Evolutionary conservation across 345 rosid species (phyloP).

Genomic region (Eucalyptus fibrosa): DNA sequence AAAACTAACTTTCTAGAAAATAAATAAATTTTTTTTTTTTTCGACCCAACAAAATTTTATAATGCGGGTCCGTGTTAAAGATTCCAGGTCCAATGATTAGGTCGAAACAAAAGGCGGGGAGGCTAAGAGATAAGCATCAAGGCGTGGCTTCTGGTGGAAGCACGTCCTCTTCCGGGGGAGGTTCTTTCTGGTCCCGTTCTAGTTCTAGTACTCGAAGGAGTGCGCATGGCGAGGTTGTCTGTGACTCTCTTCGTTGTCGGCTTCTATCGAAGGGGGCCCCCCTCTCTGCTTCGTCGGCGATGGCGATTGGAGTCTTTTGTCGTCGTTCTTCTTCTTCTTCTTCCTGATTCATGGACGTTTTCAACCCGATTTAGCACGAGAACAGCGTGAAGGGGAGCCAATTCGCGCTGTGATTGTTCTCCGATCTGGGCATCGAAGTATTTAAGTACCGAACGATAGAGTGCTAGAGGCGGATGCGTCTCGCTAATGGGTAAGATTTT

Average conservation of each 20-base stretch:
- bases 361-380: neutral
- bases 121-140: neutral
- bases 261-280: neutral
- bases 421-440: neutral
- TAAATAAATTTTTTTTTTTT: rapidly evolving
- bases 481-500: neutral
- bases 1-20: neutral
- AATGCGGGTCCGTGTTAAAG: neutral
- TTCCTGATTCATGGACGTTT: neutral
- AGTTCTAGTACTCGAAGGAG: neutral
- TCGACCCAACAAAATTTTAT: too few relatives aligned
- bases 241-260: neutral
- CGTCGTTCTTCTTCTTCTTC: neutral
- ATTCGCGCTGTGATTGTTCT: too few relatives aligned
- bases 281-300: neutral
- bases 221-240: neutral
- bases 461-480: neutral
- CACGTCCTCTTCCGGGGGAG: neutral
- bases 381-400: neutral
- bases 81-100: neutral
- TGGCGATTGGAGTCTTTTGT: too few relatives aligned
- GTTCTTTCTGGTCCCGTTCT: neutral
- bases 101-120: neutral
- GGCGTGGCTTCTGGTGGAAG: neutral
- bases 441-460: neutral